Percentiles rank a stretch among this genome's conserved stretches.
These are phyloP conservation scores for Claviceps spartinae DNA, from an alignment of 2,329 filamentous ascomycete species.

Conservation along the genomic window DNA sequence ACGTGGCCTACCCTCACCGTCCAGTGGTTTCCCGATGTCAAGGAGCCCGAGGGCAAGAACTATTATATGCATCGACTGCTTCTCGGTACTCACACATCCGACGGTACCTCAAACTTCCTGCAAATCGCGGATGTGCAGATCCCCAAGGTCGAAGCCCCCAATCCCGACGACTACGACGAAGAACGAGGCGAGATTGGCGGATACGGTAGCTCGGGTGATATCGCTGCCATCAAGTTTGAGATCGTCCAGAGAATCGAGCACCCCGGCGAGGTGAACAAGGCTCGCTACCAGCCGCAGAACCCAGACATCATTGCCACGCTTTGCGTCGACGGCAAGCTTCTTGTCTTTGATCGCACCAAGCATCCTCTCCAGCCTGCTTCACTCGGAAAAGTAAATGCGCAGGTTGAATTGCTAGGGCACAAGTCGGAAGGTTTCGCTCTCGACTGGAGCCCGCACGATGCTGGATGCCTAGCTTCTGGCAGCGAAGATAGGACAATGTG, in stretches of 20 bases:
- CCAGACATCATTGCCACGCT: constrained; percentile 92
- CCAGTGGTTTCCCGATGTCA: constrained; percentile 95
- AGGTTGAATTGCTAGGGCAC: constrained; percentile 78
- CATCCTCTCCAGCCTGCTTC: constrained; percentile 61
- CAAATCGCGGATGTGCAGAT: constrained; percentile 92
- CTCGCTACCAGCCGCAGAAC: constrained; percentile 93
- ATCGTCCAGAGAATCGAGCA: constrained; percentile 95
- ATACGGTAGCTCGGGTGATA: constrained; percentile 62
- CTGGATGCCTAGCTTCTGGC: constrained; percentile 74
- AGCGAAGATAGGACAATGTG: constrained; percentile 87
- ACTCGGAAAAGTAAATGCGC: constrained; percentile 55
- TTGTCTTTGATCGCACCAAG: constrained; percentile 94
- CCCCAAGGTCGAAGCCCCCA: constrained; percentile 62
- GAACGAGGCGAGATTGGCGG: constrained; percentile 87
- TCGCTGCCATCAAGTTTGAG: constrained; percentile 68
- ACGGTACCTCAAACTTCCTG: constrained; percentile 74
- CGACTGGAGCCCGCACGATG: constrained; percentile 76
- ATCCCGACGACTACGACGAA: constrained; percentile 78
- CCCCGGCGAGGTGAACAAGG: constrained; percentile 95
- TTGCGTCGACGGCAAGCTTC: constrained; percentile 72
- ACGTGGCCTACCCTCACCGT: constrained; percentile 96
- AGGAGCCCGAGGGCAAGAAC: constrained; percentile 75
- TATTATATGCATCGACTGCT: constrained; percentile 79
- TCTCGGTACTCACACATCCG: constrained; percentile 88
- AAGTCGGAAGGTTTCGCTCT: constrained; percentile 82